Percentiles rank a stretch among this genome's conserved stretches.
Conservation (phyloP, 2,329 filamentous ascomycete genomes). For the Clonostachys chloroleuca region DNA sequence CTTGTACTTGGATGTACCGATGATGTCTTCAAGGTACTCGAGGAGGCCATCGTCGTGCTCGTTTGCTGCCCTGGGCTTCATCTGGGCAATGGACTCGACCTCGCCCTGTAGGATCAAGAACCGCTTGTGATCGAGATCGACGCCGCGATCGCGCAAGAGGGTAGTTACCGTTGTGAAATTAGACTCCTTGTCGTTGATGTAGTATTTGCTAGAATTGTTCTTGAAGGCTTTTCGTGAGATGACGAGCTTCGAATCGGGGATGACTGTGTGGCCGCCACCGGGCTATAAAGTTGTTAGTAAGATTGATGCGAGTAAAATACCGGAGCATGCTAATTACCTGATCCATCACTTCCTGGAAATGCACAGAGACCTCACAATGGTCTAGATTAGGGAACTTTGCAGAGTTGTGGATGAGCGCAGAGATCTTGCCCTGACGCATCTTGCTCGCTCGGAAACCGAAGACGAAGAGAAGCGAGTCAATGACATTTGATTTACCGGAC, state of each 20-base stretch:
- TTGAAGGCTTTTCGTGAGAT: constrained; percentile 93
- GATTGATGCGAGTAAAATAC: no score
- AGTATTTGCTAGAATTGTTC: constrained; percentile 98
- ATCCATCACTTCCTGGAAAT: constrained; percentile 95
- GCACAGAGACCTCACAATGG: constrained; percentile 91
- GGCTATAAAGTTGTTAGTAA: constrained; percentile 41
- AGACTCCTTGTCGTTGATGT: constrained; percentile 85
- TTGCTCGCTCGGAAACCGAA: constrained; percentile 99
- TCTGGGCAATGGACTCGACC: constrained; percentile 97
- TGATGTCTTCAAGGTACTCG: constrained; percentile 97
- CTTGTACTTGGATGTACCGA: constrained; percentile 98
- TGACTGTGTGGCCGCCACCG: constrained; percentile 67
- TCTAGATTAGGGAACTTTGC: constrained; percentile 81
- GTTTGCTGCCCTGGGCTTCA: constrained; percentile 94
- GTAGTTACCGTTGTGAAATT: constrained; percentile 91
- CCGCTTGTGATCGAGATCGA: constrained; percentile 96
- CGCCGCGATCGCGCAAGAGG: constrained; percentile 78
- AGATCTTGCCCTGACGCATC: constrained; percentile 98
- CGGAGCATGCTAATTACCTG: constrained; percentile 39
- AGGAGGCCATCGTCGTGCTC: constrained; percentile 95
- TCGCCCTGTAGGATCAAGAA: constrained; percentile 97
- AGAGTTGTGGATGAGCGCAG: constrained; percentile 95
- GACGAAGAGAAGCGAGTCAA: constrained; percentile 96
- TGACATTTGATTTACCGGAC: constrained; percentile 98
- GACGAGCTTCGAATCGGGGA: constrained; percentile 80